Conservation (phyloP, 106 monocot genomes). For the Xerophyta viscosa region DNA sequence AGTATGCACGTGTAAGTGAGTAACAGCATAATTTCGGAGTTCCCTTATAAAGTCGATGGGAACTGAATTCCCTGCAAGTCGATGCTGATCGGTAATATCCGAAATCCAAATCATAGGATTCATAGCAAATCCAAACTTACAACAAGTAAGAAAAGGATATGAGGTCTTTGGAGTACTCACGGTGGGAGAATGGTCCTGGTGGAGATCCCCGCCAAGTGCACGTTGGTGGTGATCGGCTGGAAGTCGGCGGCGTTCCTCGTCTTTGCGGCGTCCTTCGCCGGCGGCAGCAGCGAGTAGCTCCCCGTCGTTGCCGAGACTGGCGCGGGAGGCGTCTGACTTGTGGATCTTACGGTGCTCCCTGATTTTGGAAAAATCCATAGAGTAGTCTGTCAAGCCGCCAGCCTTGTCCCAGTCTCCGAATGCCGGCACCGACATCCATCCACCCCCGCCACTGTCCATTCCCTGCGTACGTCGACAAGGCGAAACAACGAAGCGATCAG, state of each 20-base stretch:
- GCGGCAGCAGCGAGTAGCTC: conserved; percentile 1
- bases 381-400: conserved; percentile 5
- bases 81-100: no score
- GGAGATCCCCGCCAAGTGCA: neutral
- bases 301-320: conserved; percentile 8
- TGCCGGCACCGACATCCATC: conserved; percentile 11
- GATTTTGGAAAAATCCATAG: conserved; percentile 11
- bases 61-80: no score
- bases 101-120: no score
- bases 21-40: no score
- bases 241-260: neutral
- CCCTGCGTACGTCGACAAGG: no score
- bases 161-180: neutral
- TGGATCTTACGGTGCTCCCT: conserved; percentile 4
- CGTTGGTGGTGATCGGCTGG: neutral
- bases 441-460: neutral
- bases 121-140: neutral
- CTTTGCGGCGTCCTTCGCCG: neutral
- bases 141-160: neutral
- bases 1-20: no score
- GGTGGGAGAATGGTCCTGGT: conserved; percentile 2
- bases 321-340: conserved; percentile 4
- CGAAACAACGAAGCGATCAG: no score
- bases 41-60: no score
- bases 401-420: conserved; percentile 4